These are phyloP conservation scores for Asclepias syriaca DNA, from an alignment of 257 asterid species.

Conservation along the genomic window DNA sequence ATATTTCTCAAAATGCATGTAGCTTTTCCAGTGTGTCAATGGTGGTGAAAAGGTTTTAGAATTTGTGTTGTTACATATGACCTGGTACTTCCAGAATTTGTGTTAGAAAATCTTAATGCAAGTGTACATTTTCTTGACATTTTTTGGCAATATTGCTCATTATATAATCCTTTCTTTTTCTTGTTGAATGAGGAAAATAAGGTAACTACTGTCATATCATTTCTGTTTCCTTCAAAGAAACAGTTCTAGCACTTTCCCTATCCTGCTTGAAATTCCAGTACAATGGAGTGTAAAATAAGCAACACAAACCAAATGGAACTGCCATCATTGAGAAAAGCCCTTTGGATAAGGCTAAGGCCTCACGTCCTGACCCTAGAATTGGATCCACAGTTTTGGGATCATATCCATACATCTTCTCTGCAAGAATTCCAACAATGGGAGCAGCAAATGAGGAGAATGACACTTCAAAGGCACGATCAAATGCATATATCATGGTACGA, in stretches of 20 bases:
- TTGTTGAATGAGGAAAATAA: too few relatives aligned
- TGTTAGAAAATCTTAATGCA: neutral
- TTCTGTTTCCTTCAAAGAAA: constrained; percentile 63
- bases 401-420: constrained; percentile 82
- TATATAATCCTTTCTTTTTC: neutral
- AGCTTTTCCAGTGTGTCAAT: neutral
- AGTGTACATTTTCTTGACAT: neutral
- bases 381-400: constrained; percentile 79
- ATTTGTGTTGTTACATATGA: neutral
- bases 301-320: constrained; percentile 78
- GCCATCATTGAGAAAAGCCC: constrained; percentile 93
- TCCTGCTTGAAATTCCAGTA: constrained; percentile 86
- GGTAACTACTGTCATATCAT: constrained; percentile 37
- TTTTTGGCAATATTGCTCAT: neutral
- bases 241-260: constrained; percentile 66
- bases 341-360: constrained; percentile 74
- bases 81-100: neutral
- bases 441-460: constrained; percentile 95
- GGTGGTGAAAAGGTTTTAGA: neutral
- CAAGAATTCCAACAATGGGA: constrained; percentile 80
- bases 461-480: constrained; percentile 87
- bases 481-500: constrained; percentile 94
- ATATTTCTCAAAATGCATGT: constrained; percentile 28
- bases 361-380: constrained; percentile 54
- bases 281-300: constrained; percentile 84